Conservation (phyloP, 176 grass and related monocot genomes). For the Oryza coarctata region DNA sequence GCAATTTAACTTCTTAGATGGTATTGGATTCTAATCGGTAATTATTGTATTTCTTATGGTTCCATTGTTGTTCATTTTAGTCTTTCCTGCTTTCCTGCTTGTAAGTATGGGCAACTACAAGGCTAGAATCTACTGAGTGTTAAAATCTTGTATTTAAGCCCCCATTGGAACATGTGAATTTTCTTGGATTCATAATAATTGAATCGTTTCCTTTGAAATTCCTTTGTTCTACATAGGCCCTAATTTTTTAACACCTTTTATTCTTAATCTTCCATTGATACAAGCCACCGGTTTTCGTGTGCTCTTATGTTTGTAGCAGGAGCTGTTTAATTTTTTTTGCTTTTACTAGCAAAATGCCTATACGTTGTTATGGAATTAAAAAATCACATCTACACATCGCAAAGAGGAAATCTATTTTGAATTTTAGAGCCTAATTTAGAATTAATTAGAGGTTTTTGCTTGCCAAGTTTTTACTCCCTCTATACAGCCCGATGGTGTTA, state of each 20-base stretch:
- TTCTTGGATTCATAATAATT: too few relatives aligned
- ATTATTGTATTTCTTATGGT: neutral
- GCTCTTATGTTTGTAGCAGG: neutral
- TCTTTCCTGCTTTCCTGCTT: neutral
- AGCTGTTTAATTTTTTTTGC: slow-evolving; percentile 6
- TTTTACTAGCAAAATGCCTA: neutral
- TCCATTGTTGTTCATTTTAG: neutral
- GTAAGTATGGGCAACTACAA: slow-evolving; percentile 1
- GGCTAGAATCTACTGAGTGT: neutral
- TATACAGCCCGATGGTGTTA: too few relatives aligned
- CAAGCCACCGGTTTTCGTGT: neutral
- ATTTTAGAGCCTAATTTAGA: too few relatives aligned
- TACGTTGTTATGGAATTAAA: too few relatives aligned
- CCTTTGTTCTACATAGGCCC: too few relatives aligned
- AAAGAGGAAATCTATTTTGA: too few relatives aligned
- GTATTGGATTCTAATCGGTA: neutral
- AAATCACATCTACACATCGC: too few relatives aligned
- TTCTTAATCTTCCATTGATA: neutral
- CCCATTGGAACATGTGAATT: too few relatives aligned
- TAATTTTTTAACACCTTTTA: neutral
- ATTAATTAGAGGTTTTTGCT: too few relatives aligned
- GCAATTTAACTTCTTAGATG: neutral
- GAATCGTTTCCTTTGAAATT: too few relatives aligned
- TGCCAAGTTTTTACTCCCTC: too few relatives aligned
- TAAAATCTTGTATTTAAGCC: neutral